phyloP scores from a whole-genome alignment of 2,329 filamentous ascomycete species.

The Diaporthe citrichinensis region DNA sequence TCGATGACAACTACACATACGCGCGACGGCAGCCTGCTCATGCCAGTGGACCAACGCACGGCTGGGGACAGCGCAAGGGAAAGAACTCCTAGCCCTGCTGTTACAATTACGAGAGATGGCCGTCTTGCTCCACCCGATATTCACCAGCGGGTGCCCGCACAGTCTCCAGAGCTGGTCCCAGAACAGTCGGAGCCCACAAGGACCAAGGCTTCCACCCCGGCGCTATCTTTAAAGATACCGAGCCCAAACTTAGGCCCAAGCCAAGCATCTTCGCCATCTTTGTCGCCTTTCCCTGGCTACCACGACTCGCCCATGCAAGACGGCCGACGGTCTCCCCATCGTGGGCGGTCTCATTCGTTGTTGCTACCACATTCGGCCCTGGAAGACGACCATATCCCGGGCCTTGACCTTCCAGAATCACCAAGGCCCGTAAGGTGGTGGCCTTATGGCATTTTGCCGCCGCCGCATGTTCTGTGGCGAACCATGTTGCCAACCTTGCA shows the following conservation, averaged over 20 bases:
- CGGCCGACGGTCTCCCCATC: constrained; percentile 45
- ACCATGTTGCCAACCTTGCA: constrained; percentile 91
- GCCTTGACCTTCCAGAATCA: constrained; percentile 54
- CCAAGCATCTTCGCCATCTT: constrained; percentile 60
- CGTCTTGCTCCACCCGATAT: constrained; percentile 51
- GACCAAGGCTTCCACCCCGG: constrained; percentile 39
- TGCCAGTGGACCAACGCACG: constrained; percentile 42
- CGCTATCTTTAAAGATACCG: constrained; percentile 60
- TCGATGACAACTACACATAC: constrained; percentile 6
- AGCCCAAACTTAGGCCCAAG: constrained; percentile 59
- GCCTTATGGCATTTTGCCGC: constrained; percentile 81
- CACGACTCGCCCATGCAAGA: constrained; percentile 67
- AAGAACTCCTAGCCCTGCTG: constrained; percentile 42
- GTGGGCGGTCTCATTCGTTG: constrained; percentile 67
- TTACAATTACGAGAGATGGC: constrained; percentile 48
- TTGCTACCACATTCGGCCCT: constrained; percentile 61
- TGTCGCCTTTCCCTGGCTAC: constrained; percentile 78
- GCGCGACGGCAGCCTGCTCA: constrained; percentile 20
- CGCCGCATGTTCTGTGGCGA: constrained; percentile 77
- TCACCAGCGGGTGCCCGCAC: constrained; percentile 35
- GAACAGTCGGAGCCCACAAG: constrained; percentile 37
- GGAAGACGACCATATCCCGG: constrained; percentile 53
- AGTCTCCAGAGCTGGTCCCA: constrained; percentile 41
- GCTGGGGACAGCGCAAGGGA: constrained; percentile 50
- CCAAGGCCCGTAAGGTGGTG: constrained; percentile 78